These are phyloP conservation scores for Leptographium galeiforme DNA, from an alignment of 2,329 filamentous ascomycete species.

Conservation along the genomic window DNA sequence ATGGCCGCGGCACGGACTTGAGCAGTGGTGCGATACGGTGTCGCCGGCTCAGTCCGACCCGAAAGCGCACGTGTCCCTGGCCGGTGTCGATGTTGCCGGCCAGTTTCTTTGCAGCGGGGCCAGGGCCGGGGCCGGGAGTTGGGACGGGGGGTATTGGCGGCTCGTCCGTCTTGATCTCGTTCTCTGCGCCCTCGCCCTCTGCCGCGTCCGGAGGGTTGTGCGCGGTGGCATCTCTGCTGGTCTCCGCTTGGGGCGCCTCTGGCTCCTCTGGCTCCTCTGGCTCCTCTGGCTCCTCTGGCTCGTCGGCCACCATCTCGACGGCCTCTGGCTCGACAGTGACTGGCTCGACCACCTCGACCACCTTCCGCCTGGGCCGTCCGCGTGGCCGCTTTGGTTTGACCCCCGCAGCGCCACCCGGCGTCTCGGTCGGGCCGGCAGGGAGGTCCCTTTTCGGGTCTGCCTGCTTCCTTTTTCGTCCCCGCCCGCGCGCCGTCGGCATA, in stretches of 20 bases:
- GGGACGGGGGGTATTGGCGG: too few species aligned
- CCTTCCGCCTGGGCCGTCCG: neutral
- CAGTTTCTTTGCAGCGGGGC: neutral
- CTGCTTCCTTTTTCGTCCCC: neutral
- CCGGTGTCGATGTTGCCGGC: neutral
- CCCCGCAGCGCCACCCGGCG: neutral
- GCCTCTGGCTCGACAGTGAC: too few species aligned
- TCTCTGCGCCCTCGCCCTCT: too few species aligned
- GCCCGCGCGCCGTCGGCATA: neutral
- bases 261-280: neutral
- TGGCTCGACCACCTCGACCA: neutral
- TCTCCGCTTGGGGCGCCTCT: too few species aligned
- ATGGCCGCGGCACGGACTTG: conserved; percentile 31
- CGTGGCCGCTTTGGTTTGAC: neutral
- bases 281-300: neutral
- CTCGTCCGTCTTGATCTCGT: too few species aligned
- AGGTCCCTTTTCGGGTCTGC: neutral
- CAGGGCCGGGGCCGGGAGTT: neutral
- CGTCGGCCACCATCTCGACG: too few species aligned
- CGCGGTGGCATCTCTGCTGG: too few species aligned
- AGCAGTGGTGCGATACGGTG: conserved; percentile 37
- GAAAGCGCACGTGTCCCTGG: conserved; percentile 27
- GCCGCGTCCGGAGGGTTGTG: too few species aligned
- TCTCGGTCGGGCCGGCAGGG: neutral
- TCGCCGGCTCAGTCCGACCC: conserved; percentile 38